Percentiles rank a stretch among this genome's conserved stretches.
These are phyloP conservation scores for Monotropa hypopitys DNA, from an alignment of 179 eudicot genomes.

Conservation along the genomic window DNA sequence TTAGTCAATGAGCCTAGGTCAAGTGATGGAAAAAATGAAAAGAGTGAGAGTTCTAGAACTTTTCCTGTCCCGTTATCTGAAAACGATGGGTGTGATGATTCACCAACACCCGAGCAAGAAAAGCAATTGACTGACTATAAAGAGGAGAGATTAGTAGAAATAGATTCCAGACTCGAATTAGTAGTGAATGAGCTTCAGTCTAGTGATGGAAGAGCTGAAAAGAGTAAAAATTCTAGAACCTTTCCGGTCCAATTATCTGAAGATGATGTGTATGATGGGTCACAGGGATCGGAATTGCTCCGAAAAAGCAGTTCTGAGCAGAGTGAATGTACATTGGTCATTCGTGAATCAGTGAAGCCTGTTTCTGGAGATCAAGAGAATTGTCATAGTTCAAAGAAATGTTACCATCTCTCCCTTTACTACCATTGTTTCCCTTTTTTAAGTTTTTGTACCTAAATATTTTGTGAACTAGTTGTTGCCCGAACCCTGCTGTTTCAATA, in stretches of 20 bases:
- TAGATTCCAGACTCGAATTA: constrained; percentile 23
- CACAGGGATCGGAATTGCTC: constrained; percentile 23
- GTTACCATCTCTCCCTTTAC: constrained; percentile 12
- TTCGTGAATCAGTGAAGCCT: constrained; percentile 17
- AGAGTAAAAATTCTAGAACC: not conserved
- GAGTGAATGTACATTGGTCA: constrained; percentile 14
- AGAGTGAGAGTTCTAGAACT: constrained; percentile 22
- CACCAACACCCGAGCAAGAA: constrained; percentile 29
- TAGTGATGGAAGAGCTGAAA: not conserved
- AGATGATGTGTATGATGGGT: constrained; percentile 17
- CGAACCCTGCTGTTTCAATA: not conserved
- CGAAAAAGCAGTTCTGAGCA: constrained; percentile 21
- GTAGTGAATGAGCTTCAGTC: constrained; percentile 16
- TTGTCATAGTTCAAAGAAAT: constrained; percentile 17
- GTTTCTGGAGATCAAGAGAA: constrained; percentile 17
- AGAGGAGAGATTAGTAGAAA: constrained; percentile 29
- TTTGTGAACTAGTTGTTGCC: constrained; percentile 1
- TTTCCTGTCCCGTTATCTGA: constrained; percentile 41
- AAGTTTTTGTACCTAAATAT: not conserved
- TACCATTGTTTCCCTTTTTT: not conserved
- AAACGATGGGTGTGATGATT: constrained; percentile 23
- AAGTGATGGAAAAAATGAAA: constrained; percentile 23
- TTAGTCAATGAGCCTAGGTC: constrained; percentile 17
- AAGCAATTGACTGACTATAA: constrained; percentile 20
- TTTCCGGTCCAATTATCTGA: constrained; percentile 1